Percentiles rank a stretch among this genome's conserved stretches.
These are phyloP conservation scores for Tremellales sp. DNA, from an alignment of 1,284 basidiomycete genomes.

Conservation along the genomic window DNA sequence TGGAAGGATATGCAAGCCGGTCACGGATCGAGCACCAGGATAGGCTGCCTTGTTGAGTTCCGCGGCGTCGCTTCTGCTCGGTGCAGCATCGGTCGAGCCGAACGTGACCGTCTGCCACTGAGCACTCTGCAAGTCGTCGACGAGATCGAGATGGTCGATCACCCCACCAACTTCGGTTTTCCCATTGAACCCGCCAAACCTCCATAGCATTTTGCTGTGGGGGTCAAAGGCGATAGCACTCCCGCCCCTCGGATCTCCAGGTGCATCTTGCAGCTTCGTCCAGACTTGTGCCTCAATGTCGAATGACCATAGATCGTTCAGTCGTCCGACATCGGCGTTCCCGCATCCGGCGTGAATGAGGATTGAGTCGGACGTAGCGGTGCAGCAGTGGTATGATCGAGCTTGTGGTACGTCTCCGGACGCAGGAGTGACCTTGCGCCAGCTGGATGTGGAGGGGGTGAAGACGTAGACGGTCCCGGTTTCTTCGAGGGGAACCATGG, in stretches of 20 bases:
- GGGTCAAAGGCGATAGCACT: constrained; percentile 12
- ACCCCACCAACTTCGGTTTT: constrained; percentile 28
- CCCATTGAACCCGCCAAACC: constrained; percentile 33
- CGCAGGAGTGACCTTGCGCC: constrained; percentile 12
- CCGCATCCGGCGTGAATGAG: constrained; percentile 32
- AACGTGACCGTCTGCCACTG: constrained; percentile 8
- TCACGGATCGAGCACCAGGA: constrained; percentile 24
- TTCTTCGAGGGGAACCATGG: constrained; percentile 26
- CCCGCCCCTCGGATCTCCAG: constrained; percentile 24
- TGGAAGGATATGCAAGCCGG: constrained; percentile 15
- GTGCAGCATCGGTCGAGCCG: constrained; percentile 2
- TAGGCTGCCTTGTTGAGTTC: constrained; percentile 9
- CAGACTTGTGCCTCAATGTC: constrained; percentile 10
- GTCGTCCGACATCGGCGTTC: constrained; percentile 14
- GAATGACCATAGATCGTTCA: constrained; percentile 29
- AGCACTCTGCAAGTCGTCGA: not conserved
- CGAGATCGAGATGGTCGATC: constrained; percentile 17
- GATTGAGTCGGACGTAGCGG: constrained; percentile 7
- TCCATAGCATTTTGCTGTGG: constrained; percentile 7
- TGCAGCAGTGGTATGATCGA: constrained; percentile 22
- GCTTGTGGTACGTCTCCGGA: constrained; percentile 7
- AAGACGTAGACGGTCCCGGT: constrained; percentile 21
- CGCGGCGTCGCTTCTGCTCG: too few species aligned
- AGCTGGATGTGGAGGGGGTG: constrained; percentile 12
- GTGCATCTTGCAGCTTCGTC: constrained; percentile 20